These are phyloP conservation scores for Arthrobotrys sinensis DNA, from an alignment of 2,329 filamentous ascomycete genomes.

Conservation along the genomic window DNA sequence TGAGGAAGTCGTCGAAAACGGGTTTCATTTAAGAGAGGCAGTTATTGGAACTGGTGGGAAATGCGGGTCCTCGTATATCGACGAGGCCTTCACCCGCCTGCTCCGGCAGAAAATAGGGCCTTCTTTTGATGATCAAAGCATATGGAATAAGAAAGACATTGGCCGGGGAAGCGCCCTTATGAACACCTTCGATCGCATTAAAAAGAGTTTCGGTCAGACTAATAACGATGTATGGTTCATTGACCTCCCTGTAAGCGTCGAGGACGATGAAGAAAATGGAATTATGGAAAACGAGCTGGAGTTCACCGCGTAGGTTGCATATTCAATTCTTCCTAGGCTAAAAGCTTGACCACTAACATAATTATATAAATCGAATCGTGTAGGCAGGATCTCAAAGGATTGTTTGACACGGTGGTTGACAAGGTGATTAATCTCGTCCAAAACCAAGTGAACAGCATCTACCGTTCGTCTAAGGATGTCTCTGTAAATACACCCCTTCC, in stretches of 20 bases:
- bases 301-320: slow-evolving; percentile 30
- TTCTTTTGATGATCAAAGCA: slow-evolving; percentile 19
- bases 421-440: slow-evolving; percentile 39
- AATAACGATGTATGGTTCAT: slow-evolving; percentile 16
- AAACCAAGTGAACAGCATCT: slow-evolving; percentile 29
- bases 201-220: slow-evolving; percentile 57
- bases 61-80: slow-evolving; percentile 62
- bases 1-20: slow-evolving; percentile 25
- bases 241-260: slow-evolving; percentile 46
- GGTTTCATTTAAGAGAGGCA: slow-evolving; percentile 51
- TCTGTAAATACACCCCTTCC: too few relatives aligned
- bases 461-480: background rate
- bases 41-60: slow-evolving; percentile 58
- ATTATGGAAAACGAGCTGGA: slow-evolving; percentile 59
- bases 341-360: too few relatives aligned
- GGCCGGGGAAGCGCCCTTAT: slow-evolving; percentile 48
- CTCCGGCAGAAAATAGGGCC: slow-evolving; percentile 41
- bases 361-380: too few relatives aligned
- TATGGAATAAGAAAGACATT: slow-evolving; percentile 44
- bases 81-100: slow-evolving; percentile 55
- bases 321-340: too few relatives aligned
- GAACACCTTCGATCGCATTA: slow-evolving; percentile 55
- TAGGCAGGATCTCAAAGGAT: slow-evolving; percentile 33
- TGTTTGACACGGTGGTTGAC: slow-evolving; percentile 60
- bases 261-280: slow-evolving; percentile 48